These are phyloP conservation scores for Aspergillus tubingensis DNA, from an alignment of 2,329 filamentous ascomycete genomes.

Conservation along the genomic window DNA sequence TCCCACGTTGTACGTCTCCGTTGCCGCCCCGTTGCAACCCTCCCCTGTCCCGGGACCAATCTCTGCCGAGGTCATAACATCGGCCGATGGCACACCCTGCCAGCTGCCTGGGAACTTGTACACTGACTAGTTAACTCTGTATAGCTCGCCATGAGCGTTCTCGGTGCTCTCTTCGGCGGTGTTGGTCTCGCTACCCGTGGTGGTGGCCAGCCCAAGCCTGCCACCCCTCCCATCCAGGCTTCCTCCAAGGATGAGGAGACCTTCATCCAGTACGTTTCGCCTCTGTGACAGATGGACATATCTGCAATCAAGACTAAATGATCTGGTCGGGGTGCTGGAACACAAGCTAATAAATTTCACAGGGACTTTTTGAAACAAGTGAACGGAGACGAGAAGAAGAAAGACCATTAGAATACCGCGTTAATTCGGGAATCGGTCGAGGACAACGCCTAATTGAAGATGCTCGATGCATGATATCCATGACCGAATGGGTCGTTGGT, in stretches of 20 bases:
- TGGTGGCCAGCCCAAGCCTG: constrained; percentile 46
- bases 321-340: not conserved
- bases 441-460: constrained; percentile 9
- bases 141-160: constrained; percentile 64
- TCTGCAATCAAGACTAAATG: not conserved
- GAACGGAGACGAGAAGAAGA: constrained; percentile 51
- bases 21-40: constrained; percentile 17
- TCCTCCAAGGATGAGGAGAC: constrained; percentile 68
- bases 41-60: constrained; percentile 21
- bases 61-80: constrained; percentile 2
- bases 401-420: constrained; percentile 36
- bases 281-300: not conserved
- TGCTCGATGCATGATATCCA: not conserved
- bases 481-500: not conserved
- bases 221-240: constrained; percentile 63
- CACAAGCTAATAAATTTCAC: constrained; percentile 4
- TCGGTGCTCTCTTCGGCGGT: constrained; percentile 53
- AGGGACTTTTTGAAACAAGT: constrained; percentile 56
- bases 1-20: constrained; percentile 52
- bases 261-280: constrained; percentile 63
- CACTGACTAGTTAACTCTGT: constrained; percentile 18
- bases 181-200: constrained; percentile 49
- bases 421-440: constrained; percentile 12
- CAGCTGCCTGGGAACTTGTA: not conserved
- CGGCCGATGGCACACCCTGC: not conserved